A percentile compares a stretch with the other conserved stretches of the same genome.
phyloP scores from a whole-genome alignment of 192 early-diverging fungal species.

The Lobosporangium transversale region DNA sequence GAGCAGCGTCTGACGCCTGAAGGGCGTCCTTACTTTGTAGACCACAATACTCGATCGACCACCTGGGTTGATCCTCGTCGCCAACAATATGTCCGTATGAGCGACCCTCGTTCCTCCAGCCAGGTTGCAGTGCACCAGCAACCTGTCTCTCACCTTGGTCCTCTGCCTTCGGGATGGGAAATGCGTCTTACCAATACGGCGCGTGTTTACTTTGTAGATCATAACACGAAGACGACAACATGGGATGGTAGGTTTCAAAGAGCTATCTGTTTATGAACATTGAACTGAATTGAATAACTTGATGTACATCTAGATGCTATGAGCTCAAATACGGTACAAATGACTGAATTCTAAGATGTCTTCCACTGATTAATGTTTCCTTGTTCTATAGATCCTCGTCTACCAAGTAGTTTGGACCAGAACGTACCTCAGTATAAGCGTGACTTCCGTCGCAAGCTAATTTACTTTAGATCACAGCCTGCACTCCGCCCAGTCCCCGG shows the following conservation, averaged over 20 bases:
- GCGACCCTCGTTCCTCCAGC: conserved; percentile 61
- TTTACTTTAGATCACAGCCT: conserved; percentile 96
- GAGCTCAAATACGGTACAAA: no score
- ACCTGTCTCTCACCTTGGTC: conserved; percentile 80
- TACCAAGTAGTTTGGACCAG: conserved; percentile 84
- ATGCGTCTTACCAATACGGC: conserved; percentile 97
- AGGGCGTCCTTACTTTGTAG: conserved; percentile 89
- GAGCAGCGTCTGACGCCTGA: conserved; percentile 83
- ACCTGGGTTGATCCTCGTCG: conserved; percentile 92
- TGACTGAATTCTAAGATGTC: no score
- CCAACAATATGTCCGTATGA: conserved; percentile 67
- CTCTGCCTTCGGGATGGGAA: conserved; percentile 97
- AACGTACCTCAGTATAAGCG: conserved; percentile 99
- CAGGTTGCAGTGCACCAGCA: conserved; percentile 76
- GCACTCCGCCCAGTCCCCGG: conserved; percentile 88
- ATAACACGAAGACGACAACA: conserved; percentile 97
- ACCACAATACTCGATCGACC: conserved; percentile 89
- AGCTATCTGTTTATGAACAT: background rate
- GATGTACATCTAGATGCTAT: no score
- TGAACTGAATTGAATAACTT: no score
- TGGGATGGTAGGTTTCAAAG: conserved; percentile 90
- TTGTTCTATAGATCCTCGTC: conserved; percentile 65
- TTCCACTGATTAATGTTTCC: no score
- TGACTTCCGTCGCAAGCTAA: conserved; percentile 96
- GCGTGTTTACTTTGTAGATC: conserved; percentile 97